Evolutionary conservation across 2,329 filamentous ascomycete genomes (phyloP).

Genomic region (Graphilbum fragrans): DNA sequence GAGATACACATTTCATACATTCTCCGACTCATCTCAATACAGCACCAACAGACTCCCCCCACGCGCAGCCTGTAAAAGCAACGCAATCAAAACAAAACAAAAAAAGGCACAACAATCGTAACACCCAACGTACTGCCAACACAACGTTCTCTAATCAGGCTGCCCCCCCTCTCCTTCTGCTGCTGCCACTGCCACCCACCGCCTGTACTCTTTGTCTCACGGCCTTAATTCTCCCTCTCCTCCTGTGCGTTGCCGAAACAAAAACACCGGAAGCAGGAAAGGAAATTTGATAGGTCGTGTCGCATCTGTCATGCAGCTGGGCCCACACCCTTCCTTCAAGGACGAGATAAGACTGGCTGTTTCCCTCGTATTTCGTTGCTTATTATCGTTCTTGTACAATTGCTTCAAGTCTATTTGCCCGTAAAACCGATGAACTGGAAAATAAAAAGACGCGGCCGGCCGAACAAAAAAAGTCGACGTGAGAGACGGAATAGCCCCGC

Average conservation of each 20-base stretch:
- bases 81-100: no score
- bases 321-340: constrained; percentile 4
- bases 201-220: no score
- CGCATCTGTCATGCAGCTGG: constrained; percentile 7
- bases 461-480: constrained; percentile 3
- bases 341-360: constrained; percentile 5
- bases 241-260: background rate
- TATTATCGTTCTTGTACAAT: background rate
- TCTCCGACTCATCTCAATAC: background rate
- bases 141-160: no score
- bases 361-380: constrained; percentile 7
- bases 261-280: background rate
- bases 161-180: no score
- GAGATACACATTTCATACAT: background rate
- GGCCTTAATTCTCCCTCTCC: background rate
- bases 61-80: background rate
- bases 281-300: constrained; percentile 4
- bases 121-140: no score
- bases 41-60: background rate
- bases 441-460: constrained; percentile 8
- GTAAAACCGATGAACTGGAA: background rate
- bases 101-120: no score
- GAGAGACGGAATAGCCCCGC: background rate
- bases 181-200: no score
- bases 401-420: constrained; percentile 1